These are phyloP conservation scores for Flaveria brownii DNA, from an alignment of 129 eudicot genomes.

Conservation along the genomic window DNA sequence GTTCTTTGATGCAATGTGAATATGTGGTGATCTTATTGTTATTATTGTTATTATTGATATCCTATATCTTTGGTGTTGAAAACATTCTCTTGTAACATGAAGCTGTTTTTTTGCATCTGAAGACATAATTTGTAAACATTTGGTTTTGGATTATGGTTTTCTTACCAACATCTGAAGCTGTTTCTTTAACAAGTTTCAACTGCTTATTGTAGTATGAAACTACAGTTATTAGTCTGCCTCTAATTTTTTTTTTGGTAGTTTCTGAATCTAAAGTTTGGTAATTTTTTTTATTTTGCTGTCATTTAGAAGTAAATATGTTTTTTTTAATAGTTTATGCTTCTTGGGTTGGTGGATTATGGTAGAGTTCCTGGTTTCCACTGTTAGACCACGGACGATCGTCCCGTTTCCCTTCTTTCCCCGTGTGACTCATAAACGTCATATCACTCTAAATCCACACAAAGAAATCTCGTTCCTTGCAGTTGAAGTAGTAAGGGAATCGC, in stretches of 20 bases:
- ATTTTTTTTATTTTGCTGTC: not conserved
- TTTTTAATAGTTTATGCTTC: not conserved
- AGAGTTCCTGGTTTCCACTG: too few species aligned
- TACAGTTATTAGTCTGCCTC: not conserved
- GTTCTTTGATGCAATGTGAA: not conserved
- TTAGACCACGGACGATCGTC: too few species aligned
- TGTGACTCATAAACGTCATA: too few species aligned
- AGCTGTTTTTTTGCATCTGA: not conserved
- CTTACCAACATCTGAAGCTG: too few species aligned
- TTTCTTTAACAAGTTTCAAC: not conserved
- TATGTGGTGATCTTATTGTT: not conserved
- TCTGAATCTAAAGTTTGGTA: not conserved
- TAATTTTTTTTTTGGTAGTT: not conserved
- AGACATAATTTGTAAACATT: not conserved
- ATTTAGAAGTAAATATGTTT: too few species aligned
- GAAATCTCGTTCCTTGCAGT: not conserved
- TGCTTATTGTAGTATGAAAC: not conserved
- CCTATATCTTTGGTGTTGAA: not conserved
- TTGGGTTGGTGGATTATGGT: too few species aligned
- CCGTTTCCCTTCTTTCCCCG: too few species aligned
- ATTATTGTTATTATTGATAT: not conserved
- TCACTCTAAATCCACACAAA: not conserved
- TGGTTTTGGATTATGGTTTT: not conserved
- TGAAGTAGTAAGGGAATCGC: not conserved
- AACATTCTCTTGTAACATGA: not conserved